Base-by-base conservation (phyloP, 2,329 filamentous ascomycete species). In the Venturia effusa region DNA sequence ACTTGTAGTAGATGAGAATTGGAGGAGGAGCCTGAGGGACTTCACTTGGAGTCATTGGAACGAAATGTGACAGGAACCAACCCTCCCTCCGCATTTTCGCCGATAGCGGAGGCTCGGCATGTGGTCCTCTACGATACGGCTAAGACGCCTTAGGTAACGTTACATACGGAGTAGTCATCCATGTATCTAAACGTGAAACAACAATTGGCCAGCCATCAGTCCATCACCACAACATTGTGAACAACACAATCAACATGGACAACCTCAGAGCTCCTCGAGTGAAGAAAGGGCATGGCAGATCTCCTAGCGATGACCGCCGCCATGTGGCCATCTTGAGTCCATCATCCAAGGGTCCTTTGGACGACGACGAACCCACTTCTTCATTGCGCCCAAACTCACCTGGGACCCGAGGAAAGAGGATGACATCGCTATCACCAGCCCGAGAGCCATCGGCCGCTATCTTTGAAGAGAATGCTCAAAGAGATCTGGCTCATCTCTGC, bases 271-370 rank as follows among this genome's bases (percentile, higher is more conserved):
- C 63, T 22, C 63, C 57, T 34, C 41, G 43, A 13, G 6, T 32
- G 27, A 41, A 37, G 34, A 61, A 37, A 22, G 60, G 40, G 30
- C 63, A 64, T 62, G 45, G 59, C 37, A 64, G 63, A 41, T 61
- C 60, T 27, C 43, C 39, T 4, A 61, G 59, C 19, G 63, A 62
- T 55, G 63, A 64, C 22, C 39, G 63, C n/a, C 39, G 63, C 48
- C 67, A 68, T 84, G 83, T 82, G 57, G 76, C 82, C n/a, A 77
- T 86, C 55, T 83, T 87, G 10, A 80, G 88, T 61, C 85, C 87
- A 51, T 83, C 87, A 55, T 94, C 90, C 4, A 89, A 86, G 74
- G 90, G 90, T 0, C 91, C 91, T 4, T 79, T 96, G 24, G 90
- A 75, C 63, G 67, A 65, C 61, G 70, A 94, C 70, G 77, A 79